Evolutionary conservation across 2,329 filamentous ascomycete species (phyloP), one percentile per base, ranked within the genome.

Genomic region (Hymenotorrendiella dingleyae): DNA sequence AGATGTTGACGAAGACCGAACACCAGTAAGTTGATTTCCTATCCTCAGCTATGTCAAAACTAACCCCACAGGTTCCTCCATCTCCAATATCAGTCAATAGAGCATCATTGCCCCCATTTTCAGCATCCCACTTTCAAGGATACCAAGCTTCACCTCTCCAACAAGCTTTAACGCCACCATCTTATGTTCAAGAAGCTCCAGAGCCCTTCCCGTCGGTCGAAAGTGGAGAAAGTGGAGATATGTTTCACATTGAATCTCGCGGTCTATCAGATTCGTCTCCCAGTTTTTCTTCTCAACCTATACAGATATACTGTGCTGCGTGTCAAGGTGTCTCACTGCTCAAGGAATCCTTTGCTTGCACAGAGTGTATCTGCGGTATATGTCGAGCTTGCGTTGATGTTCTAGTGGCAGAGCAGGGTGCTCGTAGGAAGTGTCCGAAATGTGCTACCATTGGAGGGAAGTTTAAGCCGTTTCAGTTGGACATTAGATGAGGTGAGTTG

Each of bases 331-430:
- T 89, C 14, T 90, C 84, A 39, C 69, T 82, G 9, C 69, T 97
- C 20, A 83, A 81, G 57, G 85, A 91, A 57, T 93, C 87, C 24
- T 96, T 89, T 60, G 91, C 91, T 17, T 97, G 91, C 63, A 95
- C 90, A 1, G 90, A 96, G 64, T 97, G 93, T 63, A 94, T 97
- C 50, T 94, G 88, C 62, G 91, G 90, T 12, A 76, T 97, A 37
- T 97, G 93, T 64, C 80, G 83, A 50, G 80, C 88, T 46, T 97
- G 91, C 58, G 88, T 96, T 45, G 84, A 89, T 57, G 79, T 86
- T 24, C 71, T 91, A 42, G 81, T 87, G 65, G 78, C 76, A 54
- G 84, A 88, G 61, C 83, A 88, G 61, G 80, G 84, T 38, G 84
- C 84, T 10, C 69, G 84, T 48, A 77, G 83, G 57, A 86, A 85